Evolutionary conservation across 371 early-diverging fungal genomes (phyloP).

Genomic region (Choanephora cucurbitarum): DNA sequence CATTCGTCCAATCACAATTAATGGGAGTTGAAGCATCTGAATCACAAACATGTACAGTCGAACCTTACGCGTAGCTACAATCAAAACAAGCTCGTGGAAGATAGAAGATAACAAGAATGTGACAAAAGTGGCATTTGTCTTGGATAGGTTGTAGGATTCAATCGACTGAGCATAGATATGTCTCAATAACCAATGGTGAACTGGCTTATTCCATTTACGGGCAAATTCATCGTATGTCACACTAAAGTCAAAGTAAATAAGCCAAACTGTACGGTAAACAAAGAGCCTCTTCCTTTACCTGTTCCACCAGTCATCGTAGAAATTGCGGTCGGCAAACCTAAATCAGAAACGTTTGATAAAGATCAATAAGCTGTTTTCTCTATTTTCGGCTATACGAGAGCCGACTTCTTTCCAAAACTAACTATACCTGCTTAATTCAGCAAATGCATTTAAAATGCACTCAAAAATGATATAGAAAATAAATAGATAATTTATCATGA

Average conservation of each 20-base stretch:
- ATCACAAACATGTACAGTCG: slow-evolving; percentile 82
- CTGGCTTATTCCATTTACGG: slow-evolving; percentile 98
- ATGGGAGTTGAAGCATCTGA: slow-evolving; percentile 94
- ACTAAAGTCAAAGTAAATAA: slow-evolving; percentile 21
- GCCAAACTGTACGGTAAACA: not conserved
- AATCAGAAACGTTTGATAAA: not conserved
- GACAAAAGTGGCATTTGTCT: slow-evolving; percentile 72
- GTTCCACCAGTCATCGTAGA: slow-evolving; percentile 99
- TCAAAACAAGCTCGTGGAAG: slow-evolving; percentile 90
- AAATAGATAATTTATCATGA: slow-evolving; percentile 86
- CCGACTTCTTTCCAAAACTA: no score
- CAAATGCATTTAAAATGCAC: slow-evolving; percentile 94
- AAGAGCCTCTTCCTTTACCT: slow-evolving; percentile 1
- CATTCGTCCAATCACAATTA: slow-evolving; percentile 74
- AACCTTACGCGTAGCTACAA: slow-evolving; percentile 70
- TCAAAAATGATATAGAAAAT: slow-evolving; percentile 96
- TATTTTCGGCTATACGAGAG: no score
- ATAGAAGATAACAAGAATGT: slow-evolving; percentile 88
- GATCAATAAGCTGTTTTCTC: no score
- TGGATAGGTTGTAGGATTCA: slow-evolving; percentile 72
- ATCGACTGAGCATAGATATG: slow-evolving; percentile 90
- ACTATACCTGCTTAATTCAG: slow-evolving; percentile 84
- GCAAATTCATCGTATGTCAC: slow-evolving; percentile 94
- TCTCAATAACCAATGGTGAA: slow-evolving; percentile 92
- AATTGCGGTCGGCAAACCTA: slow-evolving; percentile 95